These are phyloP conservation scores for Salix viminalis DNA, from an alignment of 345 rosid species.

Conservation along the genomic window DNA sequence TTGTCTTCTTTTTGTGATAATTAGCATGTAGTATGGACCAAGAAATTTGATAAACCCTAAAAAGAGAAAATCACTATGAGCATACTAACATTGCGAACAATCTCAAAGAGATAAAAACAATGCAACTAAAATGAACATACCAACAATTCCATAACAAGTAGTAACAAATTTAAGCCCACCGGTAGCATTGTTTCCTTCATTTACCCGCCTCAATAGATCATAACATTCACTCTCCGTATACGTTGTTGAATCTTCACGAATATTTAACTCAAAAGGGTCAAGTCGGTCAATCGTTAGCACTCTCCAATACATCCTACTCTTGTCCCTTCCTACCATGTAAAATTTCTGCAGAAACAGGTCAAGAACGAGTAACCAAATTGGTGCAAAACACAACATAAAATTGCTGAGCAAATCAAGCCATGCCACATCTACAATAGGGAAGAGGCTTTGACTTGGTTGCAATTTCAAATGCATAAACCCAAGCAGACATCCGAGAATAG, in stretches of 20 bases:
- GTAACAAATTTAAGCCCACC: constrained; percentile 90
- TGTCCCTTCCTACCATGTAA: constrained; percentile 79
- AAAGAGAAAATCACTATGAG: constrained; percentile 11
- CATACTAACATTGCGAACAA: background rate
- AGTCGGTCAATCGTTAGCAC: constrained; percentile 73
- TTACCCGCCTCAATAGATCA: constrained; percentile 75
- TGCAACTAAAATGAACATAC: constrained; percentile 39
- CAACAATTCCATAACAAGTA: constrained; percentile 86
- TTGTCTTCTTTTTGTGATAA: constrained; percentile 81
- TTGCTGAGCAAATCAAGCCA: background rate
- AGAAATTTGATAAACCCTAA: constrained; percentile 87
- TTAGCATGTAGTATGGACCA: constrained; percentile 96
- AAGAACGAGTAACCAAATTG: too few relatives aligned
- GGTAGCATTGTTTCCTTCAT: constrained; percentile 84
- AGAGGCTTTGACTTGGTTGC: background rate
- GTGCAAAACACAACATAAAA: constrained; percentile 1
- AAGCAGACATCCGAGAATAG: background rate
- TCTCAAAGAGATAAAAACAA: background rate
- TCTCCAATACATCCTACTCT: constrained; percentile 64
- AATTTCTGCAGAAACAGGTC: constrained; percentile 41
- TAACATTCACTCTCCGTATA: constrained; percentile 67
- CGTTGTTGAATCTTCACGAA: constrained; percentile 73
- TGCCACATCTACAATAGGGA: background rate
- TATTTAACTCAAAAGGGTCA: constrained; percentile 65
- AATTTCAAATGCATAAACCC: background rate